These are phyloP conservation scores for Carex littledalei DNA, from an alignment of 176 grass and related monocot species.

Conservation along the genomic window DNA sequence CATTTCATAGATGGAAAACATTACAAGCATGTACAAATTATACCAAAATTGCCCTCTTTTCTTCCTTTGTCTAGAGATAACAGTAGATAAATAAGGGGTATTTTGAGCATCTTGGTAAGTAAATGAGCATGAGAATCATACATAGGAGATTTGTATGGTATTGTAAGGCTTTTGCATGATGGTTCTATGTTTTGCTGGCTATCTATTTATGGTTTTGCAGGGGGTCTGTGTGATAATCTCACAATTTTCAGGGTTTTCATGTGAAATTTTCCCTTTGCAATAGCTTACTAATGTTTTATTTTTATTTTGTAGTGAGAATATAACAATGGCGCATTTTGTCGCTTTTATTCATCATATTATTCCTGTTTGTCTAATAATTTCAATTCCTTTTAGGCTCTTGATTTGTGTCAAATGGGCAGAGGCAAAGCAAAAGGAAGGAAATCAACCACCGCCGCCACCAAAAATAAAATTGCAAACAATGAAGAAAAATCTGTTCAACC, in stretches of 20 bases:
- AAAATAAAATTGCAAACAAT: constrained; percentile 13
- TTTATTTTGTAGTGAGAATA: background rate
- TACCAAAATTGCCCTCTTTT: background rate
- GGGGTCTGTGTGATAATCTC: background rate
- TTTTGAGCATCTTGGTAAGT: background rate
- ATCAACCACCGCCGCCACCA: background rate
- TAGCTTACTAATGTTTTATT: background rate
- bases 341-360: background rate
- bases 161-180: background rate
- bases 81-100: background rate
- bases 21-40: background rate
- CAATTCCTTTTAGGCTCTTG: background rate
- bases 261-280: background rate
- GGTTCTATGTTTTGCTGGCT: background rate
- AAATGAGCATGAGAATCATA: background rate
- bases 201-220: background rate
- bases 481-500: constrained; percentile 17
- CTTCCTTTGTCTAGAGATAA: background rate
- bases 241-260: background rate
- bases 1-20: background rate
- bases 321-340: background rate
- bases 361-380: background rate
- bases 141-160: background rate
- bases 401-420: constrained; percentile 21
- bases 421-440: constrained; percentile 24